Conservation (phyloP, 2,329 filamentous ascomycete species). For the Penicillium digitatum region DNA sequence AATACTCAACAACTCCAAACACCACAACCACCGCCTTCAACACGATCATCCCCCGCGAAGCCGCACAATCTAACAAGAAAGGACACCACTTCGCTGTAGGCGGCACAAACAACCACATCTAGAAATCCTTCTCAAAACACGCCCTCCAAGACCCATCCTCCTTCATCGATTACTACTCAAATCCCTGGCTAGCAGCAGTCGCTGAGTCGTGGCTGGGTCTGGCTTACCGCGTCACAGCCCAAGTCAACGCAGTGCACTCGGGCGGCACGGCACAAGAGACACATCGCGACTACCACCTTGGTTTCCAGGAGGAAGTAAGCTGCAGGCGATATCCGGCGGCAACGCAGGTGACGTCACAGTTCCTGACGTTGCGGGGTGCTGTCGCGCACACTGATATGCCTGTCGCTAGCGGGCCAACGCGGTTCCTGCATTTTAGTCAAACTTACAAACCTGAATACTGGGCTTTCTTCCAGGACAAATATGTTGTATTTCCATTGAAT, state of each 20-base stretch:
- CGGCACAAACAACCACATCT: conserved; percentile 58
- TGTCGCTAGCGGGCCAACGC: conserved; percentile 55
- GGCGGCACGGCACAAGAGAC: conserved; percentile 55
- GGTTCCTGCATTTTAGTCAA: conserved; percentile 60
- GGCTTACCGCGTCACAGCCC: conserved; percentile 57
- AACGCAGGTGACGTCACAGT: conserved; percentile 54
- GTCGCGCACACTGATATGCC: conserved; percentile 62
- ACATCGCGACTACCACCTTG: conserved; percentile 63
- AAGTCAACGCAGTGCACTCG: conserved; percentile 61
- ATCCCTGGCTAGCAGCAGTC: conserved; percentile 55
- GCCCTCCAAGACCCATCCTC: conserved; percentile 49
- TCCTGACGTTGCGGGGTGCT: conserved; percentile 60
- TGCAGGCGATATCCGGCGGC: conserved; percentile 50
- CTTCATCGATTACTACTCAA: conserved; percentile 58
- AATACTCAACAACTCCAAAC: conserved; percentile 38
- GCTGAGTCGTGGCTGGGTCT: conserved; percentile 58
- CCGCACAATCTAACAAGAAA: conserved; percentile 32
- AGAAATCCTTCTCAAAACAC: conserved; percentile 64
- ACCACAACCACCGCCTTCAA: conserved; percentile 49
- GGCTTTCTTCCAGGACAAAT: conserved; percentile 52
- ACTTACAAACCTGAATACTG: conserved; percentile 52
- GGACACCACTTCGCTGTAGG: conserved; percentile 60
- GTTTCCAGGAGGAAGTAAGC: conserved; percentile 53
- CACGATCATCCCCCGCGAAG: conserved; percentile 49
- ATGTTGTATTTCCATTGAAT: conserved; percentile 51